Evolutionary conservation across 345 rosid species (phyloP), one percentile per base, ranked within the genome.

Genomic region (Gossypium mustelinum): DNA sequence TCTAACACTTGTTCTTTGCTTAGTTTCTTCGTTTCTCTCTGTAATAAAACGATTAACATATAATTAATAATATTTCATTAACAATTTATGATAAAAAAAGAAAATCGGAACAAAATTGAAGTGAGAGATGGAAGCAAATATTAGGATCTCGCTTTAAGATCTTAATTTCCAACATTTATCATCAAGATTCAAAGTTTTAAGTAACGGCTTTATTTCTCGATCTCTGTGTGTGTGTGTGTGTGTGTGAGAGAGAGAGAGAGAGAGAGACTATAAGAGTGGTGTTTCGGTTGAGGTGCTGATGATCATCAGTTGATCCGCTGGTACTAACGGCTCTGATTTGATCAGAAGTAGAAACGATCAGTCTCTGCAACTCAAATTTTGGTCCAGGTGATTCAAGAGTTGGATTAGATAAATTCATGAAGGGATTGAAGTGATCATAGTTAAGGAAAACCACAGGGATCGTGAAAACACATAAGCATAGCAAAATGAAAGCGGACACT

Each of bases 1-100:
- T 88, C 90, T 48, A 87, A 51, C 81, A 71, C 73, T 70, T 70
- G 76, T 65, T 75, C 78, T 81, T 81, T 77, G 77, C 70, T 85
- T 45, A 43, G 75, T 72, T 76, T 77, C 75, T 44, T 52, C 73
- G 64, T 74, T 84, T 86, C 82, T n/a, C 77, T 86, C 90, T 83
- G 82, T 39, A 39, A 60, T 63, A 56, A 44, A 7, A 24, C 13
- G 43, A 6, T 55, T 7, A 39, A 55, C 2, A 62, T 64, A 41
- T 41, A 72, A 43, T n/a, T 17, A 47, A 61, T 62, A 16, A 11
- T 27, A 50, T 4, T 66, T 16, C 17, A 14, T 10, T 11, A 63
- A 6, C 12, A 45, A 56, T 73, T 72, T 14, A 47, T 17, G 27
- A 22, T 58, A 58, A 58, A 45, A 5, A 11, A 18, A 27, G 39